phyloP scores from a whole-genome alignment of 352 stramenopile genomes.

The Globisporangium irregulare region DNA sequence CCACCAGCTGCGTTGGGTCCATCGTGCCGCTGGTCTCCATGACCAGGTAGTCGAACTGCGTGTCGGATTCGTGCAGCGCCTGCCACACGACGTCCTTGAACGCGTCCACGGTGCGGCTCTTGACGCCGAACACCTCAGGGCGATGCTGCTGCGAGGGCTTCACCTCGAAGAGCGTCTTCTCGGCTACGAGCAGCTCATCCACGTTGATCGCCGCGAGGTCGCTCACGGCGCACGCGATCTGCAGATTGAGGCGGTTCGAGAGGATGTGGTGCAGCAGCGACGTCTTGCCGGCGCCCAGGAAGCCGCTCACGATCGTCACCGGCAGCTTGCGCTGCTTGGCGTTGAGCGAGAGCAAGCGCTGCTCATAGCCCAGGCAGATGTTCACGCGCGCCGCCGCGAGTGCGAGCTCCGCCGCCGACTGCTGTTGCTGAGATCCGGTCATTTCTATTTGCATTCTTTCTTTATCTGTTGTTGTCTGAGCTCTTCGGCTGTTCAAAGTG shows the following conservation, averaged over 20 bases:
- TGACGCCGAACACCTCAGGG: slow-evolving; percentile 31
- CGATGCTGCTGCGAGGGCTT: slow-evolving; percentile 22
- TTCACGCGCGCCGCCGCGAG: slow-evolving; percentile 52
- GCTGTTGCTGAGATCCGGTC: background rate
- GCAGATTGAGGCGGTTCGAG: slow-evolving; percentile 62
- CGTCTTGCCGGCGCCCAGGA: slow-evolving; percentile 68
- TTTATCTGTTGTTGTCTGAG: background rate
- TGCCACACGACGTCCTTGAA: slow-evolving; percentile 80
- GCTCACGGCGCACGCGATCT: slow-evolving; percentile 65
- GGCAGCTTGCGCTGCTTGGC: slow-evolving; percentile 42
- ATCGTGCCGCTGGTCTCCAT: slow-evolving; percentile 77
- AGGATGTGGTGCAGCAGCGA: slow-evolving; percentile 66
- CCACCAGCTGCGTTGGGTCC: slow-evolving; percentile 65
- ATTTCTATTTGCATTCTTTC: background rate
- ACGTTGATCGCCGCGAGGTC: slow-evolving; percentile 71
- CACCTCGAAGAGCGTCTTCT: slow-evolving; percentile 37
- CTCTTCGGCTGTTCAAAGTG: background rate
- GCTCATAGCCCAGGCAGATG: slow-evolving; percentile 51
- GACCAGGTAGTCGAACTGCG: slow-evolving; percentile 70
- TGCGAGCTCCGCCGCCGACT: slow-evolving; percentile 26
- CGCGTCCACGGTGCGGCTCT: slow-evolving; percentile 31
- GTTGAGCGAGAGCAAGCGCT: slow-evolving; percentile 50
- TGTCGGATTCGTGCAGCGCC: slow-evolving; percentile 40
- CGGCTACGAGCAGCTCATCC: slow-evolving; percentile 58
- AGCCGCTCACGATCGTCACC: slow-evolving; percentile 67